A percentile compares a stretch with the other conserved stretches of the same genome.
Evolutionary conservation across 2,329 filamentous ascomycete genomes (phyloP).

Genomic region (Orbilia javanica): DNA sequence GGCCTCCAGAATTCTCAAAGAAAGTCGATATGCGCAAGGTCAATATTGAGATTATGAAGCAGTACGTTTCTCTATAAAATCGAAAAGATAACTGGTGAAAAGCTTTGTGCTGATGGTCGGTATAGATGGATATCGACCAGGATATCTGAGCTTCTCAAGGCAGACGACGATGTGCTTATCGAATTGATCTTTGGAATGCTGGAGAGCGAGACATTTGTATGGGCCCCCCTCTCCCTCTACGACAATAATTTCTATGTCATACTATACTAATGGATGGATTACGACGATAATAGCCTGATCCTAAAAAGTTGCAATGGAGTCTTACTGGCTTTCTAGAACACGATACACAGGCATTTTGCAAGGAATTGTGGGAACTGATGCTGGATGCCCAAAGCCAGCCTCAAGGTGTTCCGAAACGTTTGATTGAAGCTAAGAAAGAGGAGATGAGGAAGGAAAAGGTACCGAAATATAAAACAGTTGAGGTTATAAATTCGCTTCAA

Average conservation of each 20-base stretch:
- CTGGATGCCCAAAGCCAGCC: slow-evolving; percentile 89
- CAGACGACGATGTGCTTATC: slow-evolving; percentile 94
- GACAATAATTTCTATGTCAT: not conserved
- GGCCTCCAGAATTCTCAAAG: slow-evolving; percentile 86
- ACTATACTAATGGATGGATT: not conserved
- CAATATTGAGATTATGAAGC: slow-evolving; percentile 97
- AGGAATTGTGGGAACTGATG: slow-evolving; percentile 91
- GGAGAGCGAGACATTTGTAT: slow-evolving; percentile 81
- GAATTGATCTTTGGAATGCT: slow-evolving; percentile 80
- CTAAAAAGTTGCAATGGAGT: slow-evolving; percentile 94
- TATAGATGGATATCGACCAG: slow-evolving; percentile 90
- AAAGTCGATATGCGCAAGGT: slow-evolving; percentile 99
- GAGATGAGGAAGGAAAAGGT: slow-evolving; percentile 97
- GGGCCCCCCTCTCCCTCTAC: slow-evolving; percentile 65
- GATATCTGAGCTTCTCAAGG: slow-evolving; percentile 88
- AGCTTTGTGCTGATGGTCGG: not conserved
- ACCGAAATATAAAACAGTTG: slow-evolving; percentile 48
- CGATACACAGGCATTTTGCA: slow-evolving; percentile 88
- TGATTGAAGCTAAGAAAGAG: slow-evolving; percentile 94
- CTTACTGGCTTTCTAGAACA: slow-evolving; percentile 95
- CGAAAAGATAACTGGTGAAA: too few species aligned
- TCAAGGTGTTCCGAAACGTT: slow-evolving; percentile 91
- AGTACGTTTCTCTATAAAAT: slow-evolving; percentile 74
- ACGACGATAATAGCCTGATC: slow-evolving; percentile 82
- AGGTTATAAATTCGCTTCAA: not conserved